phyloP scores from a whole-genome alignment of 768 basidiomycete species.

The Mycena kentingensis region DNA sequence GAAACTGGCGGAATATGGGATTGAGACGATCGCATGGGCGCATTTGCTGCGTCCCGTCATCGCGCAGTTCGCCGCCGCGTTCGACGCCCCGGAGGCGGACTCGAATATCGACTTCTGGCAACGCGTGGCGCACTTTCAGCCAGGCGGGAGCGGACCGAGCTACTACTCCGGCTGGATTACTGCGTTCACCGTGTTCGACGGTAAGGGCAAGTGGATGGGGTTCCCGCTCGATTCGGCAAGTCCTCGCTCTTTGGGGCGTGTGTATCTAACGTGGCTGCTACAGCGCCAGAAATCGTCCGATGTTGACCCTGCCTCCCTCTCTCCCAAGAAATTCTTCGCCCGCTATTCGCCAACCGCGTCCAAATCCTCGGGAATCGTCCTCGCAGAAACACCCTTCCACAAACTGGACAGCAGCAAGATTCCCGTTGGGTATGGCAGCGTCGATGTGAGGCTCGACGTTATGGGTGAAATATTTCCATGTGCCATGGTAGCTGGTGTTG shows the following conservation, averaged over 20 bases:
- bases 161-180: constrained; percentile 39
- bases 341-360: not conserved
- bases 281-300: not conserved
- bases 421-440: not conserved
- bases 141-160: constrained; percentile 25
- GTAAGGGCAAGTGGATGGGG: constrained; percentile 36
- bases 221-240: not conserved
- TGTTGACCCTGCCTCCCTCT: not conserved
- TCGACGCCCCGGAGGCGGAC: constrained; percentile 28
- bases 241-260: not conserved
- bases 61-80: constrained; percentile 37
- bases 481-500: constrained; percentile 4
- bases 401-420: not conserved
- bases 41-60: constrained; percentile 43
- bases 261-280: not conserved
- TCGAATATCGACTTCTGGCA: constrained; percentile 37
- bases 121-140: constrained; percentile 29
- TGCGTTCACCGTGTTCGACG: constrained; percentile 37
- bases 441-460: not conserved
- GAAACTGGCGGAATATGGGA: constrained; percentile 40
- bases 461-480: not conserved
- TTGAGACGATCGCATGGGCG: constrained; percentile 36
- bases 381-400: not conserved
- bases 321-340: not conserved
- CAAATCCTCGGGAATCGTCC: not conserved